A percentile compares a stretch with the other conserved stretches of the same genome.
phyloP scores from a whole-genome alignment of 2,329 filamentous ascomycete genomes.

The Microsporum audouinii region DNA sequence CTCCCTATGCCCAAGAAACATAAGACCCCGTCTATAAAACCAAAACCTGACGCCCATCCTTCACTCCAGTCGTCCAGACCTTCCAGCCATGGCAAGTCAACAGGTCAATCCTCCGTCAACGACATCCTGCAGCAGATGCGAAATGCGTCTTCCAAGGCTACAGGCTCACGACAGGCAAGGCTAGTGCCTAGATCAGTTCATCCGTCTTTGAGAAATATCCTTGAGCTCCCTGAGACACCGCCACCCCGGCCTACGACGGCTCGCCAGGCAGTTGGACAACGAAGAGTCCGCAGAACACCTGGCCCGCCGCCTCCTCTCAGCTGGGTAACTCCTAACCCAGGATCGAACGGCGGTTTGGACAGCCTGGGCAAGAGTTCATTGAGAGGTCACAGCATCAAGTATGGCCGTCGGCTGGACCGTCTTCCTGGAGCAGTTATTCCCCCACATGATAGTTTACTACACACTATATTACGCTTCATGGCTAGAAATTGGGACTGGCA shows the following conservation, averaged over 20 bases:
- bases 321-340: conserved; percentile 26
- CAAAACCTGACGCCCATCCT: conserved; percentile 31
- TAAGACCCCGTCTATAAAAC: conserved; percentile 30
- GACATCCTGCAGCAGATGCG: conserved; percentile 39
- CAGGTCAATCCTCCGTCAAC: conserved; percentile 32
- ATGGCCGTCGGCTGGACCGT: conserved; percentile 15
- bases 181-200: conserved; percentile 31
- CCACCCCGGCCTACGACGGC: conserved; percentile 31
- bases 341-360: not conserved
- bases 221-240: conserved; percentile 35
- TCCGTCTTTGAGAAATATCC: conserved; percentile 34
- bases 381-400: not conserved
- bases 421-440: conserved; percentile 34
- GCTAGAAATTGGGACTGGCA: conserved; percentile 47
- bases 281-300: conserved; percentile 28
- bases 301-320: conserved; percentile 38
- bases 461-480: conserved; percentile 43
- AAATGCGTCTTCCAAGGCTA: conserved; percentile 23
- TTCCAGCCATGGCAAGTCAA: conserved; percentile 11
- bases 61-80: conserved; percentile 14
- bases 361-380: too few species aligned
- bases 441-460: conserved; percentile 34
- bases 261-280: conserved; percentile 24
- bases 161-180: conserved; percentile 13
- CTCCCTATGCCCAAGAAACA: conserved; percentile 39